Evolutionary conservation across 306 rosid genomes (phyloP).

Genomic region (Lotus japonicus): DNA sequence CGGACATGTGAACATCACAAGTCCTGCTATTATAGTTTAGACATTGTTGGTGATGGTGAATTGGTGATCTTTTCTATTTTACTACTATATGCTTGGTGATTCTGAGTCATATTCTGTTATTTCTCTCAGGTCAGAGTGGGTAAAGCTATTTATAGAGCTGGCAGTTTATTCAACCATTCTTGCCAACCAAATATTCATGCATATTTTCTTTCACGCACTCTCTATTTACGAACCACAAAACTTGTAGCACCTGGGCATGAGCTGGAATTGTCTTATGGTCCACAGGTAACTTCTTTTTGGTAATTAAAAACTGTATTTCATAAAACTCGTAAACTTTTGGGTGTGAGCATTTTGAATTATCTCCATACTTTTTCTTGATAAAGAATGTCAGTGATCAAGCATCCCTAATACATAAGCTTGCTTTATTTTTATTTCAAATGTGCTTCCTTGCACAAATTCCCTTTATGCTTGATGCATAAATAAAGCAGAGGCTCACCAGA

Average conservation of each 20-base stretch:
- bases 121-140: conserved; percentile 70
- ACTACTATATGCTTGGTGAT: conserved; percentile 8
- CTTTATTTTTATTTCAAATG: conserved; percentile 4
- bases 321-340: conserved; percentile 5
- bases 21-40: conserved; percentile 8
- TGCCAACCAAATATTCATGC: conserved; percentile 80
- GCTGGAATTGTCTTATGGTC: conserved; percentile 87
- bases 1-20: neutral
- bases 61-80: neutral
- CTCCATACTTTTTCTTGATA: neutral
- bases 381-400: conserved; percentile 5
- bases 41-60: conserved; percentile 12
- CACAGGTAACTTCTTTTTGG: conserved; percentile 54
- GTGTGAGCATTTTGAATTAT: neutral
- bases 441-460: neutral
- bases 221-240: conserved; percentile 59
- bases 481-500: neutral
- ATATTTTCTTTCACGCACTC: conserved; percentile 71
- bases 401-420: conserved; percentile 5
- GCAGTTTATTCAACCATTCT: conserved; percentile 89
- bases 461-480: neutral
- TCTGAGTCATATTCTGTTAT: conserved; percentile 24
- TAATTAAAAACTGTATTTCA: conserved; percentile 14
- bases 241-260: conserved; percentile 46
- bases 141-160: conserved; percentile 71